phyloP scores from a whole-genome alignment of 2,329 filamentous ascomycete genomes.

The Penicillium sp. region DNA sequence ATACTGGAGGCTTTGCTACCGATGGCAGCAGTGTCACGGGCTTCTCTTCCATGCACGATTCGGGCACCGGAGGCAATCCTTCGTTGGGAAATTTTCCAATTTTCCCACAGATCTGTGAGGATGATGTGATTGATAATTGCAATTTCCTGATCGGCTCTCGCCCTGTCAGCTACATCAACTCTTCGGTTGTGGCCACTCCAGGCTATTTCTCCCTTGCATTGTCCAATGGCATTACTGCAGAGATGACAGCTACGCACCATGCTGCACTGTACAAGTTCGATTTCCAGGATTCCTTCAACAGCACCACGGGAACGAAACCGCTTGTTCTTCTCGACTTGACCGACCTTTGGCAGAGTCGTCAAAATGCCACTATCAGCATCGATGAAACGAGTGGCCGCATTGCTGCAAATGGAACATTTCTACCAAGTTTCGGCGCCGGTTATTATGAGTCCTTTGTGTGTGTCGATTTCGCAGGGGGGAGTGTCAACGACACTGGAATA shows the following conservation, averaged over 20 bases:
- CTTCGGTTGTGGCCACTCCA: conserved; percentile 53
- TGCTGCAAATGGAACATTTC: conserved; percentile 56
- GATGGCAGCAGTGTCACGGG: conserved; percentile 49
- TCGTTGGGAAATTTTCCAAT: conserved; percentile 68
- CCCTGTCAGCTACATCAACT: conserved; percentile 44
- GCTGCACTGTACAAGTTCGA: conserved; percentile 62
- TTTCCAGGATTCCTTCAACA: conserved; percentile 43
- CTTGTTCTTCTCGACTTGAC: conserved; percentile 61
- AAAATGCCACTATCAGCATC: conserved; percentile 55
- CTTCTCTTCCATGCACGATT: conserved; percentile 47
- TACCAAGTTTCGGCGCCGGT: conserved; percentile 60
- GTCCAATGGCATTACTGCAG: conserved; percentile 52
- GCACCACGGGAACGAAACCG: conserved; percentile 40
- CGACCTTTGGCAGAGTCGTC: conserved; percentile 58
- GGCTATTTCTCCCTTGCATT: conserved; percentile 61
- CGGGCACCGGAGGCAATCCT: conserved; percentile 47
- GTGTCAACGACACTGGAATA: conserved; percentile 56
- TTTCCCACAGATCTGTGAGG: conserved; percentile 61
- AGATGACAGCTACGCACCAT: conserved; percentile 62
- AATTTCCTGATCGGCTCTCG: conserved; percentile 53
- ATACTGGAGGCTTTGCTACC: conserved; percentile 53
- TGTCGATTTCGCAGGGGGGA: conserved; percentile 58
- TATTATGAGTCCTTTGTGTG: conserved; percentile 60
- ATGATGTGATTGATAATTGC: conserved; percentile 58
- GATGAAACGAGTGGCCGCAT: conserved; percentile 54